These are phyloP conservation scores for Coprinellus micaceus DNA, from an alignment of 768 basidiomycete genomes.

Conservation along the genomic window DNA sequence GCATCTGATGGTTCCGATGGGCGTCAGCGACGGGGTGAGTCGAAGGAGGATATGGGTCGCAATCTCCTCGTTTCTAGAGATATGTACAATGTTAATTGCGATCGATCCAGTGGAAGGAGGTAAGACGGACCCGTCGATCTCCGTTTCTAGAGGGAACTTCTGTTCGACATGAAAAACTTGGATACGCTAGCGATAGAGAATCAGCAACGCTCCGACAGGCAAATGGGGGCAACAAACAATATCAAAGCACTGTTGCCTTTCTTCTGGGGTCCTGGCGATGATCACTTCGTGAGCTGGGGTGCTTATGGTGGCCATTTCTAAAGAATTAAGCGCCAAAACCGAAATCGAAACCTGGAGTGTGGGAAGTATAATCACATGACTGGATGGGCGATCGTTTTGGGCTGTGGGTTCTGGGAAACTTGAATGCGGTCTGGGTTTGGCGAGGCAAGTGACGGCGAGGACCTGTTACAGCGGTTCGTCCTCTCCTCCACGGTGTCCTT, in stretches of 20 bases:
- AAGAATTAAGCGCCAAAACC: not conserved
- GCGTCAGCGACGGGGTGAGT: slow-evolving; percentile 52
- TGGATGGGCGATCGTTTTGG: not conserved
- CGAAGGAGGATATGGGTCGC: slow-evolving; percentile 74
- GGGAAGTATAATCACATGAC: not conserved
- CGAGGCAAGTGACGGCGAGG: no score
- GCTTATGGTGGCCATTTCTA: slow-evolving; percentile 3
- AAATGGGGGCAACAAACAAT: slow-evolving; percentile 33
- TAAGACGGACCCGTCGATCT: slow-evolving; percentile 65
- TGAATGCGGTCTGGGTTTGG: not conserved
- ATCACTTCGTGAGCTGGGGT: slow-evolving; percentile 57
- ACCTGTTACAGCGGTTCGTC: not conserved
- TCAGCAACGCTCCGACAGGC: not conserved
- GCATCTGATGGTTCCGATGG: slow-evolving; percentile 70
- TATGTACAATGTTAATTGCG: slow-evolving; percentile 6
- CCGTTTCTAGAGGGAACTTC: slow-evolving; percentile 66
- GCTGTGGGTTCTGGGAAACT: not conserved
- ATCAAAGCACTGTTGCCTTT: slow-evolving; percentile 64
- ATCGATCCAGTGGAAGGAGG: not conserved
- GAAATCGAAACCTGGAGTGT: not conserved
- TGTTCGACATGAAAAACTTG: slow-evolving; percentile 65
- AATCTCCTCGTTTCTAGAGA: slow-evolving; percentile 52
- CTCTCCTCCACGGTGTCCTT: no score
- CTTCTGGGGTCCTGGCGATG: slow-evolving; percentile 38
- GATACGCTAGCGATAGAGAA: slow-evolving; percentile 33